phyloP scores from a whole-genome alignment of 2,329 filamentous ascomycete species.

The Ascochyta lentis region DNA sequence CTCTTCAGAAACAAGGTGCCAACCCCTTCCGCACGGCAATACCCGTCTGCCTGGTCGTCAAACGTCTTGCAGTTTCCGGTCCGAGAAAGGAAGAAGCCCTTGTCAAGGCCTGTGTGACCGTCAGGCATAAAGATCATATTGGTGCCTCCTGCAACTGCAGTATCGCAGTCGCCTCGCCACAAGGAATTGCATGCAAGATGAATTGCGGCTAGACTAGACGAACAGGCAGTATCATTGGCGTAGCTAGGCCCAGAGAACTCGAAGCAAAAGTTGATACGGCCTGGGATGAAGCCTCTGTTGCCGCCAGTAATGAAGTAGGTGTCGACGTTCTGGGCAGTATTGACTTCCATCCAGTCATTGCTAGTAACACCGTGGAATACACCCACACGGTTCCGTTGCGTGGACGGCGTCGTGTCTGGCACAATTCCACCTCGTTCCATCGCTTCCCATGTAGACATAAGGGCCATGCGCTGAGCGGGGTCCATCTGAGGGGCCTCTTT shows the following conservation, averaged over 20 bases:
- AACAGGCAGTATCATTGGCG: slow-evolving; percentile 48
- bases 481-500: slow-evolving; percentile 35
- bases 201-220: slow-evolving; percentile 41
- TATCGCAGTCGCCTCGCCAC: slow-evolving; percentile 33
- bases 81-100: slow-evolving; percentile 27
- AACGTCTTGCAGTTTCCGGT: slow-evolving; percentile 37
- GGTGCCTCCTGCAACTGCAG: slow-evolving; percentile 27
- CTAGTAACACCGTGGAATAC: slow-evolving; percentile 42
- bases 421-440: slow-evolving; percentile 37
- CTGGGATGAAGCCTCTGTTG: slow-evolving; percentile 59
- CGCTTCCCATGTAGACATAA: slow-evolving; percentile 38
- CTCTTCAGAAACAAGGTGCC: slow-evolving; percentile 40
- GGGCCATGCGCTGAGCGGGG: slow-evolving; percentile 27
- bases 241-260: slow-evolving; percentile 52
- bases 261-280: slow-evolving; percentile 54
- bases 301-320: slow-evolving; percentile 64
- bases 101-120: slow-evolving; percentile 30
- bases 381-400: slow-evolving; percentile 38
- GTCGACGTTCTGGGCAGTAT: slow-evolving; percentile 49
- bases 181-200: slow-evolving; percentile 36
- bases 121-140: slow-evolving; percentile 39
- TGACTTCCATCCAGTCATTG: slow-evolving; percentile 41
- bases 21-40: slow-evolving; percentile 39
- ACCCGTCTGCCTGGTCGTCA: slow-evolving; percentile 41
- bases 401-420: slow-evolving; percentile 36